Percentiles rank a stretch among this genome's conserved stretches.
phyloP scores from a whole-genome alignment of 257 asterid species.

The Vinca minor region DNA sequence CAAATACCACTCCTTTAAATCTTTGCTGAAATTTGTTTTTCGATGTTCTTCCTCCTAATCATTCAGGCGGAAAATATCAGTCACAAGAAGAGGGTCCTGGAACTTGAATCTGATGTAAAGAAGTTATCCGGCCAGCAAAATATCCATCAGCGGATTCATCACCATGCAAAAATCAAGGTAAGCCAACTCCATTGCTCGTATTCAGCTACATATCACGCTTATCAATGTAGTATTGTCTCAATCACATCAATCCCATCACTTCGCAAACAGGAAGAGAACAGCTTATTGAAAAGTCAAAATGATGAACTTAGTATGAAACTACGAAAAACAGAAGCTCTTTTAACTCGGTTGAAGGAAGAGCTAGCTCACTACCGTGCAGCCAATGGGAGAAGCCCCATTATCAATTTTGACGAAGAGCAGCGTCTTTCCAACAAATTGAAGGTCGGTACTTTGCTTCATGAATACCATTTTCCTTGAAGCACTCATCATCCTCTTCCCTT shows the following conservation, averaged over 20 bases:
- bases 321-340: conserved; percentile 54
- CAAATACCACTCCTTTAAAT: background rate
- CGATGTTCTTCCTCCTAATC: conserved; percentile 10
- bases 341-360: conserved; percentile 75
- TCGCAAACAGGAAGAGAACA: conserved; percentile 85
- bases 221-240: too few species aligned
- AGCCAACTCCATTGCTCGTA: too few species aligned
- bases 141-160: conserved; percentile 94
- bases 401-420: conserved; percentile 73
- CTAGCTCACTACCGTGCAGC: conserved; percentile 67
- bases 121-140: conserved; percentile 91
- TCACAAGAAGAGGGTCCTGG: conserved; percentile 58
- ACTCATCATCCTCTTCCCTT: too few species aligned
- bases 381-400: conserved; percentile 56
- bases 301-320: conserved; percentile 71
- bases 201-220: too few species aligned
- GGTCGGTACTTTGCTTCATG: conserved; percentile 33
- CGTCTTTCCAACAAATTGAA: conserved; percentile 50
- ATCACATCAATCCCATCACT: background rate
- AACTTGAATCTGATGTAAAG: conserved; percentile 68
- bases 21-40: conserved; percentile 12
- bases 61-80: conserved; percentile 55
- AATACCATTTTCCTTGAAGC: background rate
- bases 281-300: conserved; percentile 56
- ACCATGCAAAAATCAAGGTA: conserved; percentile 94